phyloP scores from a whole-genome alignment of 495 filamentous ascomycete genomes.

The Annulohypoxylon moriforme region DNA sequence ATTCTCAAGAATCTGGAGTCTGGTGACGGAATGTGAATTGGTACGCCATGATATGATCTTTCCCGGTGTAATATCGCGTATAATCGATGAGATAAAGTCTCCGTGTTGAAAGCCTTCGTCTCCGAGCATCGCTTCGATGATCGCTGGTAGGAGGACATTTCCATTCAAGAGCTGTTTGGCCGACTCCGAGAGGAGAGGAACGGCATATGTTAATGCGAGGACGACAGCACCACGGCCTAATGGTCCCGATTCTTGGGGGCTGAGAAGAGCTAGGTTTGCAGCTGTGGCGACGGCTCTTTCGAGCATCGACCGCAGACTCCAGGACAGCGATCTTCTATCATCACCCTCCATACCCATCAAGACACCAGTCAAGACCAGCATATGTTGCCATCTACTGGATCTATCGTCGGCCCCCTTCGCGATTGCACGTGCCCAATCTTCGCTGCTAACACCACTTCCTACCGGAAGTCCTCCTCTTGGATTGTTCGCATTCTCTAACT shows the following conservation, averaged over 20 bases:
- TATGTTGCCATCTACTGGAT: constrained; percentile 88
- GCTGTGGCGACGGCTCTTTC: constrained; percentile 83
- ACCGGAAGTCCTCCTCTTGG: constrained; percentile 49
- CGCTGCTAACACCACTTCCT: constrained; percentile 65
- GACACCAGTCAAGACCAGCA: constrained; percentile 82
- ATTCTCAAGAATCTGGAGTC: constrained; percentile 66
- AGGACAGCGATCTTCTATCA: constrained; percentile 70
- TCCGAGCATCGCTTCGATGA: constrained; percentile 72
- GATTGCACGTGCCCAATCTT: constrained; percentile 87
- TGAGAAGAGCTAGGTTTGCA: constrained; percentile 76
- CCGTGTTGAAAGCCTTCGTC: constrained; percentile 83
- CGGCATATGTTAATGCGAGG: constrained; percentile 81
- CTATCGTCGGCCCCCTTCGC: constrained; percentile 85
- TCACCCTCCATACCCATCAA: constrained; percentile 82
- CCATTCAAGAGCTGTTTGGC: constrained; percentile 71
- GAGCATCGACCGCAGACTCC: constrained; percentile 73
- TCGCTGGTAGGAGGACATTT: constrained; percentile 76
- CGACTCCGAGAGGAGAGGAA: constrained; percentile 74
- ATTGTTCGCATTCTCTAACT: constrained; percentile 63
- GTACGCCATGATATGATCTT: constrained; percentile 79
- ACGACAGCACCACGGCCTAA: constrained; percentile 71
- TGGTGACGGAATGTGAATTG: constrained; percentile 67
- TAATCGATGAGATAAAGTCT: constrained; percentile 81
- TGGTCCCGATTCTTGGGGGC: constrained; percentile 56
- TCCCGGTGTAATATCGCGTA: constrained; percentile 75